Conservation (phyloP, 345 rosid genomes). For the Syzygium jambos region DNA sequence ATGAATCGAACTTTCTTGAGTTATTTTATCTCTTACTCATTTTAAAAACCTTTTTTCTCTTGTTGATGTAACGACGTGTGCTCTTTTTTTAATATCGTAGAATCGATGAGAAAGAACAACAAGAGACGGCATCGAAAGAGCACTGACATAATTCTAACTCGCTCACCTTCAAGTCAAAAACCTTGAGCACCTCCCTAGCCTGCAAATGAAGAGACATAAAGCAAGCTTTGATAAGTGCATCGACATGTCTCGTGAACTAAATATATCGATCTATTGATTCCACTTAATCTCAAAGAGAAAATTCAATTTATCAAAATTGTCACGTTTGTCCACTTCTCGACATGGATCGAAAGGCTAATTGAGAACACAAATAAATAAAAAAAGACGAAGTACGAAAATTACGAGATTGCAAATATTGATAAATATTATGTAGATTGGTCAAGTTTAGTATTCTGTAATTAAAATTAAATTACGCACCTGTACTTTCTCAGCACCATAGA, state of each 20-base stretch:
- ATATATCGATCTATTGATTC: not conserved
- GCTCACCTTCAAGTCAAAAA: constrained; percentile 33
- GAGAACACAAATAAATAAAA: not conserved
- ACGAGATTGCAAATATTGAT: not conserved
- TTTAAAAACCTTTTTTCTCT: not conserved
- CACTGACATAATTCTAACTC: not conserved
- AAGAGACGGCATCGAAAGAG: not conserved
- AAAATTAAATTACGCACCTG: constrained; percentile 15
- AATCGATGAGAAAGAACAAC: not conserved
- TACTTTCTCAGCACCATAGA: constrained; percentile 31
- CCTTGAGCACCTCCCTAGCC: constrained; percentile 28
- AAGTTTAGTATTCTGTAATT: not conserved
- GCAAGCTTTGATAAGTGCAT: not conserved
- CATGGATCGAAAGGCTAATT: not conserved
- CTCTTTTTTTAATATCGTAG: not conserved
- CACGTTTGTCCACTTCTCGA: not conserved
- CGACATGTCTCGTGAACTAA: not conserved
- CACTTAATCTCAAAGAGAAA: not conserved
- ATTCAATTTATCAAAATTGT: not conserved
- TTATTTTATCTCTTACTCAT: not conserved
- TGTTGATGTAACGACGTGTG: not conserved
- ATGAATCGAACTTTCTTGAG: not conserved
- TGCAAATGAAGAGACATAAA: constrained; percentile 8
- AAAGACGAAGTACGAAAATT: not conserved
- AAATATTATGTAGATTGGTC: not conserved